Conservation (phyloP, 2,329 filamentous ascomycete genomes). For the Aspergillus thermomutatus region DNA sequence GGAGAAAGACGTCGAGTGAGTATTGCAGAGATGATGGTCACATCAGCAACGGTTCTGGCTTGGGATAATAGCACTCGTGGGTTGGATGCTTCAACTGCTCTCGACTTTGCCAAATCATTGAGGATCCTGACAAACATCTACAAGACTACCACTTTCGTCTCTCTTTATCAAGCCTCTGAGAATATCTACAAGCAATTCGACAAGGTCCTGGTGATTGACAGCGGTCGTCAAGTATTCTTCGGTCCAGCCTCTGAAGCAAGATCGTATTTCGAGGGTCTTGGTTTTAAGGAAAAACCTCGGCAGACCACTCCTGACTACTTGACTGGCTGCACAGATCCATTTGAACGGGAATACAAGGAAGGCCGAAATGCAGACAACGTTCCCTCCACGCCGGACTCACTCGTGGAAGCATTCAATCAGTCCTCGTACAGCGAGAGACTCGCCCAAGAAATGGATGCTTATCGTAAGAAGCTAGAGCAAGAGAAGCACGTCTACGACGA, state of each 20-base stretch:
- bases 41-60: slow-evolving; percentile 65
- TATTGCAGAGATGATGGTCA: slow-evolving; percentile 80
- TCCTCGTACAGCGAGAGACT: slow-evolving; percentile 59
- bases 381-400: slow-evolving; percentile 63
- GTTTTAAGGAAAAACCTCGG: slow-evolving; percentile 69
- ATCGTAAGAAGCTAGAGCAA: slow-evolving; percentile 61
- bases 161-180: slow-evolving; percentile 80
- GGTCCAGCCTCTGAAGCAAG: slow-evolving; percentile 66
- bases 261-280: slow-evolving; percentile 71
- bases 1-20: slow-evolving; percentile 77
- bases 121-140: slow-evolving; percentile 81
- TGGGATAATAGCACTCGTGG: slow-evolving; percentile 75
- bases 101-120: slow-evolving; percentile 66
- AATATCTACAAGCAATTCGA: slow-evolving; percentile 77
- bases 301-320: slow-evolving; percentile 81
- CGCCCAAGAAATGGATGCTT: slow-evolving; percentile 64
- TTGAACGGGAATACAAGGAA: slow-evolving; percentile 71
- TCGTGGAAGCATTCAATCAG: slow-evolving; percentile 67
- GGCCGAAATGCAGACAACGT: slow-evolving; percentile 64
- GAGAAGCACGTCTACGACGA: slow-evolving; percentile 70
- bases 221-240: slow-evolving; percentile 72
- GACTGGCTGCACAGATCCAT: slow-evolving; percentile 79
- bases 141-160: slow-evolving; percentile 79
- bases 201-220: slow-evolving; percentile 78
- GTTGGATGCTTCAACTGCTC: slow-evolving; percentile 64